Evolutionary conservation across 1,284 basidiomycete genomes (phyloP).

Genomic region (Porogramme epimiltina): DNA sequence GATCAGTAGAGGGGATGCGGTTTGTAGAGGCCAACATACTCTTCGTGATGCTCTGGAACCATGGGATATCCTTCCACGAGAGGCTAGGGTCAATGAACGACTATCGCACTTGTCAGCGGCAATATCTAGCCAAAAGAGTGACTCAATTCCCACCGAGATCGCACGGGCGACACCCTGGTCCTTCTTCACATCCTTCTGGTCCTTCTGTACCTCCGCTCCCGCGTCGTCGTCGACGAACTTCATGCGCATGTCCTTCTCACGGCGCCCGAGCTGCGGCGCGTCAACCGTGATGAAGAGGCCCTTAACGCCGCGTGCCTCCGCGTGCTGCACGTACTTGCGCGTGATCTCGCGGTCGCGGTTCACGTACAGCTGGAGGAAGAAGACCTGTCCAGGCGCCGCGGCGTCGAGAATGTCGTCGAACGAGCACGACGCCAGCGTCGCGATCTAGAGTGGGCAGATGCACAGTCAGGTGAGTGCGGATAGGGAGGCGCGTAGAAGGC

Average conservation of each 20-base stretch:
- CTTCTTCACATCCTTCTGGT: constrained; percentile 47
- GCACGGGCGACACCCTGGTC: constrained; percentile 34
- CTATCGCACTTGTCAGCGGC: constrained; percentile 36
- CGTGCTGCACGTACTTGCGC: constrained; percentile 82
- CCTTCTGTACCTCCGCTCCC: constrained; percentile 39
- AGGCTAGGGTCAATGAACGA: constrained; percentile 94
- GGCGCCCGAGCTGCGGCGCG: constrained; percentile 88
- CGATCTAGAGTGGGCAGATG: constrained; percentile 42
- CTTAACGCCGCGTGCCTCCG: constrained; percentile 83
- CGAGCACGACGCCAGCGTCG: constrained; percentile 85
- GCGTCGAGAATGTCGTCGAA: constrained; percentile 89
- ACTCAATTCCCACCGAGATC: constrained; percentile 26
- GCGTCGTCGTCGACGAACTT: constrained; percentile 65
- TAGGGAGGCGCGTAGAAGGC: not conserved
- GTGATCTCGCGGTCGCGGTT: constrained; percentile 86
- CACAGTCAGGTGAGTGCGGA: not conserved
- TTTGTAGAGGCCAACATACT: constrained; percentile 44
- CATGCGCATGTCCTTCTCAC: constrained; percentile 95
- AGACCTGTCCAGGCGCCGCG: constrained; percentile 69
- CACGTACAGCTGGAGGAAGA: constrained; percentile 86
- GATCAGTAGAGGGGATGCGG: not conserved
- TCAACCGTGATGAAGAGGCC: constrained; percentile 93
- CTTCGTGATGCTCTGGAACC: constrained; percentile 88
- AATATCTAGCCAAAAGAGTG: not conserved
- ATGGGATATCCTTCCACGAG: constrained; percentile 85